Evolutionary conservation across 2,329 filamentous ascomycete genomes (phyloP).

Genomic region (Corynespora cassiicola): DNA sequence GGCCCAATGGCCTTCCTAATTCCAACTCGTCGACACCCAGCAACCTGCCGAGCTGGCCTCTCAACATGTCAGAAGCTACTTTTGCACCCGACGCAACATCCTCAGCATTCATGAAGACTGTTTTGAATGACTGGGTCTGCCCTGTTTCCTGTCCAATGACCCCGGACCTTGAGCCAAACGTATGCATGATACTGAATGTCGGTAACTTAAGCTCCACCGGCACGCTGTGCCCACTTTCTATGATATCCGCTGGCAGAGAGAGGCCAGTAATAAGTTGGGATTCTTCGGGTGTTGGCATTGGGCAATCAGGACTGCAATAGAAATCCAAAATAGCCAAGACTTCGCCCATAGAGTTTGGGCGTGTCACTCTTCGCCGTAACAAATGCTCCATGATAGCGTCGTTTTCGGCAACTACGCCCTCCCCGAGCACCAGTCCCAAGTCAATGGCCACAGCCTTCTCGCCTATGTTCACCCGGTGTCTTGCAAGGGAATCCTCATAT

Average conservation of each 20-base stretch:
- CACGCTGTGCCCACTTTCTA: background rate
- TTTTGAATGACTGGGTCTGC: background rate
- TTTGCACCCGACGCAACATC: background rate
- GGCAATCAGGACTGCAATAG: conserved; percentile 6
- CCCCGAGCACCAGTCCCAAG: conserved; percentile 20
- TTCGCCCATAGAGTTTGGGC: background rate
- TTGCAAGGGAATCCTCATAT: conserved; percentile 27
- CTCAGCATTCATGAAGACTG: background rate
- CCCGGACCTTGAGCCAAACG: too few species aligned
- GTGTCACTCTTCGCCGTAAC: background rate
- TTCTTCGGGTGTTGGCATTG: background rate
- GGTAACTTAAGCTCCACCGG: background rate
- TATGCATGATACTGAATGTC: background rate
- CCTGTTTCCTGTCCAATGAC: background rate
- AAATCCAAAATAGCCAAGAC: conserved; percentile 6
- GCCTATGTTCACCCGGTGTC: conserved; percentile 11
- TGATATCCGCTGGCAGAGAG: conserved; percentile 1
- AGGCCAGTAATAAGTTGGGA: conserved; percentile 7
- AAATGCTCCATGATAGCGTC: conserved; percentile 2
- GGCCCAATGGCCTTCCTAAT: background rate
- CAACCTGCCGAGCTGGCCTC: background rate
- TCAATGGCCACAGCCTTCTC: conserved; percentile 15
- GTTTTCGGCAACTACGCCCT: conserved; percentile 24
- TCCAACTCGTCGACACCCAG: conserved; percentile 4
- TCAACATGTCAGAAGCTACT: background rate